Evolutionary conservation across 768 basidiomycete species (phyloP).

Genomic region (Pleurotus djamor): DNA sequence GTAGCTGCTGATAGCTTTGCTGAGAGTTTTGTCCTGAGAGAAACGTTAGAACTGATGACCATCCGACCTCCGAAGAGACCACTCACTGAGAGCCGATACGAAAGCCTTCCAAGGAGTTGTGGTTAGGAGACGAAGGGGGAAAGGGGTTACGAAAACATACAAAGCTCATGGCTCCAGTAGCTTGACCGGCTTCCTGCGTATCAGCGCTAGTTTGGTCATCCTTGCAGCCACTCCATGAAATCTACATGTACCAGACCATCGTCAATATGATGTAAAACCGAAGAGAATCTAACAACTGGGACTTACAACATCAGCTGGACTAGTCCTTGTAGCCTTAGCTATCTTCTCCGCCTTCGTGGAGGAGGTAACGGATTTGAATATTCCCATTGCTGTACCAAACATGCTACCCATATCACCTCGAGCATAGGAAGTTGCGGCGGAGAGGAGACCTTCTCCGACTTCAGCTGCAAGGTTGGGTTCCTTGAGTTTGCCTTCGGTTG

Average conservation of each 20-base stretch:
- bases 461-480: slow-evolving; percentile 88
- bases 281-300: too few species aligned
- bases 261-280: too few species aligned
- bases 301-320: slow-evolving; percentile 86
- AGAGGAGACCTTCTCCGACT: slow-evolving; percentile 84
- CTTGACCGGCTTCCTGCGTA: slow-evolving; percentile 60
- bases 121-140: neutral
- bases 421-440: slow-evolving; percentile 73
- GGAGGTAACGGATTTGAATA: slow-evolving; percentile 77
- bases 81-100: slow-evolving; percentile 53
- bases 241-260: too few species aligned
- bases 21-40: slow-evolving; percentile 42
- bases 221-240: slow-evolving; percentile 80
- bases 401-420: slow-evolving; percentile 80
- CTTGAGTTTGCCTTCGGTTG: slow-evolving; percentile 93
- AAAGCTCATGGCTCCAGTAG: slow-evolving; percentile 79
- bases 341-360: slow-evolving; percentile 60
- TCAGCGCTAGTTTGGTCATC: slow-evolving; percentile 85
- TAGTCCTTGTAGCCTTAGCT: slow-evolving; percentile 64
- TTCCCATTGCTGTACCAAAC: slow-evolving; percentile 65
- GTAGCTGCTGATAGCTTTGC: slow-evolving; percentile 52
- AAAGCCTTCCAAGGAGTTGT: slow-evolving; percentile 42
- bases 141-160: slow-evolving; percentile 33
- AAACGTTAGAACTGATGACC: too few species aligned
- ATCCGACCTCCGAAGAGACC: too few species aligned